phyloP scores from a whole-genome alignment of 345 rosid species.

The Eucalyptus curtisii region DNA sequence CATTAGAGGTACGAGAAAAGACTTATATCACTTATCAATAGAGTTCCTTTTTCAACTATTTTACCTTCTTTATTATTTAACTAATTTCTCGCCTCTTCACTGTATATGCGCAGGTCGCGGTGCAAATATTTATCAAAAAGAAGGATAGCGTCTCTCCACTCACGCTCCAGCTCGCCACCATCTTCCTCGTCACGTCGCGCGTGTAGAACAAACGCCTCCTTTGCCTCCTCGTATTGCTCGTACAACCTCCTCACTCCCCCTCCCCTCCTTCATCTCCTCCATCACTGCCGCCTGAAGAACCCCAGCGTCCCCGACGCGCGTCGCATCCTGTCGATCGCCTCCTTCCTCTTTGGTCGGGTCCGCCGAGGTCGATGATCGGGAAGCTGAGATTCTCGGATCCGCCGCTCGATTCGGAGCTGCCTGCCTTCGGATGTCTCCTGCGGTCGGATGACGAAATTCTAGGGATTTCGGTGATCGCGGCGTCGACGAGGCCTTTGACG shows the following conservation, averaged over 20 bases:
- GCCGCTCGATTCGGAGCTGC: background rate
- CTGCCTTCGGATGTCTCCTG: background rate
- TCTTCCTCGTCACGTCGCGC: background rate
- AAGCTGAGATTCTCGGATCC: background rate
- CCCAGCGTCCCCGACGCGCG: constrained; percentile 5
- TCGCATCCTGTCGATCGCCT: background rate
- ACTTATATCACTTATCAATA: rapidly evolving
- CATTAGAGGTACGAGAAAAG: background rate
- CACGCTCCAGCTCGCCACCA: constrained; percentile 16
- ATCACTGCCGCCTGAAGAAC: background rate
- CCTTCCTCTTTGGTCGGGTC: background rate
- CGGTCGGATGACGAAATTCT: background rate
- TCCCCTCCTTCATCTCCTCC: background rate
- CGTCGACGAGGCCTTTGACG: constrained; percentile 1
- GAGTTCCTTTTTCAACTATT: background rate
- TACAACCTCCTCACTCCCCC: background rate
- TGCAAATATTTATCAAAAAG: background rate
- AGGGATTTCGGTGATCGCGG: background rate
- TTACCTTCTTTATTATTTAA: background rate
- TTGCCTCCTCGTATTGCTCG: constrained; percentile 11
- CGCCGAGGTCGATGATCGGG: constrained; percentile 26
- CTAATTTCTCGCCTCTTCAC: background rate
- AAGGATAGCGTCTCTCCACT: no score
- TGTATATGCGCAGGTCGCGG: rapidly evolving
- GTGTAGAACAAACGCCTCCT: background rate